A percentile compares a stretch with the other conserved stretches of the same genome.
These are phyloP conservation scores for Diaporthe nobilis DNA, from an alignment of 2,329 filamentous ascomycete species.

Conservation along the genomic window DNA sequence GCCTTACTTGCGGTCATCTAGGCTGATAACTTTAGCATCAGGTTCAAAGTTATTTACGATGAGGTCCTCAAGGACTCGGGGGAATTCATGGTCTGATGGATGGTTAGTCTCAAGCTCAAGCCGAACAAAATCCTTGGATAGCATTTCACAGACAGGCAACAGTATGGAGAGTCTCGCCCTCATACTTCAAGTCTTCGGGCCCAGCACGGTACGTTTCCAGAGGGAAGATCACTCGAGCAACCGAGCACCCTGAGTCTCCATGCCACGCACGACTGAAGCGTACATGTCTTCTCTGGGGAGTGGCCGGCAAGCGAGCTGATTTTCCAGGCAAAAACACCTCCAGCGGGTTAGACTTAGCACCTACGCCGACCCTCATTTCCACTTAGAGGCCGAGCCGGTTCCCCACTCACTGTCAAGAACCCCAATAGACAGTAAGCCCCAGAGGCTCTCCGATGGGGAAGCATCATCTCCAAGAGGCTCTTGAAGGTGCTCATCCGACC, in stretches of 20 bases:
- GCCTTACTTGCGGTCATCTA: constrained; percentile 39
- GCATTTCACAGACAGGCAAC: constrained; percentile 41
- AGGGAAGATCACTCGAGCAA: constrained; percentile 42
- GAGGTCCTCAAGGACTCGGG: constrained; percentile 36
- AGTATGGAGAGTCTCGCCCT: constrained; percentile 40
- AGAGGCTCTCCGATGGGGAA: not conserved
- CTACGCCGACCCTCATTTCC: constrained; percentile 43
- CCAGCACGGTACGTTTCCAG: constrained; percentile 35
- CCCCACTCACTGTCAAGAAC: constrained; percentile 44
- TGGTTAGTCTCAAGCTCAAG: not conserved
- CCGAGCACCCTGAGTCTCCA: constrained; percentile 41
- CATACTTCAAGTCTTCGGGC: constrained; percentile 31
- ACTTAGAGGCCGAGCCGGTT: constrained; percentile 23
- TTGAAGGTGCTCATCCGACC: constrained; percentile 5
- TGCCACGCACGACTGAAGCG: constrained; percentile 37
- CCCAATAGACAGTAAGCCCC: constrained; percentile 39
- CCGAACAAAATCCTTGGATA: not conserved
- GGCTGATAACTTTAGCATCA: constrained; percentile 38
- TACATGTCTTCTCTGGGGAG: constrained; percentile 40
- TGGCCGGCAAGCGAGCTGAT: no score
- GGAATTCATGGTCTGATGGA: constrained; percentile 40
- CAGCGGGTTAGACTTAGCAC: constrained; percentile 40
- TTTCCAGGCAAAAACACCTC: no score
- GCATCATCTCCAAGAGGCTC: not conserved
- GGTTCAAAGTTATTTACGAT: constrained; percentile 40